Percentiles rank a stretch among this genome's conserved stretches.
These are phyloP conservation scores for Trypanosoma brucei DNA, from an alignment of 208 protist species.

Conservation along the genomic window DNA sequence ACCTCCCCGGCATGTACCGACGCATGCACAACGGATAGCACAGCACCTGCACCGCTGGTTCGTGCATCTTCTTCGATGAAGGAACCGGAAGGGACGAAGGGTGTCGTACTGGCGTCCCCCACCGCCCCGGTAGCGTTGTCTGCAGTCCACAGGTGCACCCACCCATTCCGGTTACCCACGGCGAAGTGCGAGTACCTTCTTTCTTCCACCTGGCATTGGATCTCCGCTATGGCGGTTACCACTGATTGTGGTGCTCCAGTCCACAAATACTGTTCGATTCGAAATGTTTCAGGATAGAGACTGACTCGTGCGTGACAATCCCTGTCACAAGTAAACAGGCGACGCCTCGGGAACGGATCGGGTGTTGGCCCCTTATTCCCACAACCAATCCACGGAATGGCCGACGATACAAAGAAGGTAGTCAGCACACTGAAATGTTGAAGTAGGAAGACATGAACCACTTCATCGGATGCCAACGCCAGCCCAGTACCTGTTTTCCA, in stretches of 20 bases:
- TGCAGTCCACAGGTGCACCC: slow-evolving; percentile 74
- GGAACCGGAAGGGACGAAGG: slow-evolving; percentile 24
- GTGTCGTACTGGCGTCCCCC: slow-evolving; percentile 31
- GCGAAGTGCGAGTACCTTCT: slow-evolving; percentile 55
- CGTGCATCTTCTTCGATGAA: slow-evolving; percentile 14
- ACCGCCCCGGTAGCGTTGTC: slow-evolving; percentile 41
- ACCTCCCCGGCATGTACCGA: background rate
- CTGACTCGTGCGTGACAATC: slow-evolving; percentile 78
- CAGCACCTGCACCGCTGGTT: slow-evolving; percentile 19
- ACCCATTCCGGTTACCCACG: slow-evolving; percentile 47
- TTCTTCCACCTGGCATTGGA: slow-evolving; percentile 22
- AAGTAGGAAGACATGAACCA: slow-evolving; percentile 44
- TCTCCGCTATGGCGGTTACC: slow-evolving; percentile 70
- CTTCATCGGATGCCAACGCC: slow-evolving; percentile 13
- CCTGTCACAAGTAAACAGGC: slow-evolving; percentile 83
- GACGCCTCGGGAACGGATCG: slow-evolving; percentile 18
- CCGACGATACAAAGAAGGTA: slow-evolving; percentile 51
- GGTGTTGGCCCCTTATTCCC: slow-evolving; percentile 16
- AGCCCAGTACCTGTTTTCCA: slow-evolving; percentile 49
- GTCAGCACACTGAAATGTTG: slow-evolving; percentile 87
- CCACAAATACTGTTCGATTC: slow-evolving; percentile 84
- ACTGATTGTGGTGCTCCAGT: slow-evolving; percentile 37
- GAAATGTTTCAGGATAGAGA: slow-evolving; percentile 71
- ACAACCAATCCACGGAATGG: slow-evolving; percentile 29
- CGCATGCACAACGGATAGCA: slow-evolving; percentile 52